Evolutionary conservation across 345 rosid species (phyloP).

Genomic region (Salix udensis): DNA sequence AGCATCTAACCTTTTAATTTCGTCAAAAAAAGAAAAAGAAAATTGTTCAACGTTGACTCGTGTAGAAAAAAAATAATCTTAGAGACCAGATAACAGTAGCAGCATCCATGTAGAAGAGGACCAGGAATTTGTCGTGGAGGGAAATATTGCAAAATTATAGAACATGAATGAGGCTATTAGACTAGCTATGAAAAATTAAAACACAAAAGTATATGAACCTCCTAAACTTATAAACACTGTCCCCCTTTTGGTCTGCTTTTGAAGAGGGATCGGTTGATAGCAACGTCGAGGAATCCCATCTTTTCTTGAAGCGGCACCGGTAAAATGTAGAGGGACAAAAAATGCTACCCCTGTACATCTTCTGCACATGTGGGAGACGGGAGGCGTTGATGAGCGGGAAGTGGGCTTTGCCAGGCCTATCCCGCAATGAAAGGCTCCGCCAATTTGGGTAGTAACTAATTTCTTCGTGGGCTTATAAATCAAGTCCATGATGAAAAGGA

Average conservation of each 20-base stretch:
- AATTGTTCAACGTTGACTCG: neutral
- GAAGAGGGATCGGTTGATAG: conserved; percentile 26
- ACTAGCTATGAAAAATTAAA: too few species aligned
- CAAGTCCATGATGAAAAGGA: too few species aligned
- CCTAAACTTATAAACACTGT: too few species aligned
- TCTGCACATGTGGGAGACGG: too few species aligned
- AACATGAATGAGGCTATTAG: neutral
- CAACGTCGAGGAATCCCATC: conserved; percentile 17
- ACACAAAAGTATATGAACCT: too few species aligned
- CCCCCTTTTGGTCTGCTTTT: conserved; percentile 34
- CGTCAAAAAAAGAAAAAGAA: too few species aligned
- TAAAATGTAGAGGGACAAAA: conserved; percentile 9
- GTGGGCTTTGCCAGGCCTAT: too few species aligned
- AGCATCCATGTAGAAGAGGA: neutral
- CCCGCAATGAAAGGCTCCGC: too few species aligned
- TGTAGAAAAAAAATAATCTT: neutral
- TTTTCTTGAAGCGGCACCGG: conserved; percentile 19
- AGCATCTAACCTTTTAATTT: neutral
- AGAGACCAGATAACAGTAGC: neutral
- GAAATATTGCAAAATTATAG: too few species aligned
- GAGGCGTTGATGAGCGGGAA: too few species aligned
- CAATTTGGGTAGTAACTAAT: too few species aligned
- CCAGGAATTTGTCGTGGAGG: neutral
- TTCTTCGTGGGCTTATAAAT: too few species aligned
- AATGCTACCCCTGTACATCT: neutral